Conservation (phyloP, 1,139 yeast genomes). For the Torulaspora globosa region DNA sequence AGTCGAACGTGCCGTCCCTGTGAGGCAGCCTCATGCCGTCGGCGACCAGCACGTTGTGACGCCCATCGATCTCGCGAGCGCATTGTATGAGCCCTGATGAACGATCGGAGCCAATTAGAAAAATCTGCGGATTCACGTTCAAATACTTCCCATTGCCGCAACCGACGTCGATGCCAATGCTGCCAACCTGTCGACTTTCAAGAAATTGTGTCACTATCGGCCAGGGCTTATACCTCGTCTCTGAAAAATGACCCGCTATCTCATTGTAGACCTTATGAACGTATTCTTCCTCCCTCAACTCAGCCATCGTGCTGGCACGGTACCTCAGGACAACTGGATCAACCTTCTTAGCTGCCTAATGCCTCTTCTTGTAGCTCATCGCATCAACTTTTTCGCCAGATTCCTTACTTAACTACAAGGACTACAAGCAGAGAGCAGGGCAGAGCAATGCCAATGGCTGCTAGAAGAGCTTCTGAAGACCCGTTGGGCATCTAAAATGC, state of each 20-base stretch:
- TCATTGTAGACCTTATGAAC: conserved; percentile 90
- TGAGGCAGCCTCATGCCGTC: conserved; percentile 78
- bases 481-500: background rate
- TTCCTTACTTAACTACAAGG: background rate
- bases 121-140: conserved; percentile 61
- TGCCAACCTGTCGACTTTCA: conserved; percentile 40
- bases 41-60: conserved; percentile 56
- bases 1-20: conserved; percentile 58
- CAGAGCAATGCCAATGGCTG: background rate
- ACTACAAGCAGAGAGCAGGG: background rate
- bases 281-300: conserved; percentile 62
- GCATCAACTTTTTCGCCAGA: conserved; percentile 1
- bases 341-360: background rate
- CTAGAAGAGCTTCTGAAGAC: background rate
- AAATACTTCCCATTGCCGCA: conserved; percentile 96
- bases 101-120: conserved; percentile 75
- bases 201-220: conserved; percentile 83
- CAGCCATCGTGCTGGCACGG: conserved; percentile 40
- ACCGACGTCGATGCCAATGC: conserved; percentile 72
- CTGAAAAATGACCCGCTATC: conserved; percentile 88
- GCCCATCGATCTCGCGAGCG: conserved; percentile 49
- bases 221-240: conserved; percentile 96
- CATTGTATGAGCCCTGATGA: conserved; percentile 73
- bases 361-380: conserved; percentile 1
- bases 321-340: background rate